A percentile compares a stretch with the other conserved stretches of the same genome.
Conservation (phyloP, 257 asterid species). For the Schizonepeta tenuifolia region DNA sequence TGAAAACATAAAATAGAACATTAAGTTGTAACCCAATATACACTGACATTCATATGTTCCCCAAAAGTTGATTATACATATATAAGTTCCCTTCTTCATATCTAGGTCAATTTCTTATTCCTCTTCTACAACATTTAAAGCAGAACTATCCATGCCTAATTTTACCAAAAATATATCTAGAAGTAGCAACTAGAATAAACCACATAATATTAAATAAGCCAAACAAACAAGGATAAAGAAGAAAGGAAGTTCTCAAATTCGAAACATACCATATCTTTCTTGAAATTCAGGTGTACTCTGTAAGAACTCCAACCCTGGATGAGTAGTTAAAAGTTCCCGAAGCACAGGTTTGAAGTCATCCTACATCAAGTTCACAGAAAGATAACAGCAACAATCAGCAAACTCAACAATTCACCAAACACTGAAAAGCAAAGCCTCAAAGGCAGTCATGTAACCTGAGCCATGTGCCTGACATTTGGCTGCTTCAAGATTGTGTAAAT, state of each 20-base stretch:
- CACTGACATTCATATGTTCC: too few relatives aligned
- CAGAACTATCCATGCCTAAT: neutral
- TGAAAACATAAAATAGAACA: too few relatives aligned
- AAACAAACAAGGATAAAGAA: slow-evolving; percentile 18
- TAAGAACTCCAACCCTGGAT: slow-evolving; percentile 98
- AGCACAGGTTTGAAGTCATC: slow-evolving; percentile 94
- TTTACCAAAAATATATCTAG: slow-evolving; percentile 18
- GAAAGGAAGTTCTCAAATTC: slow-evolving; percentile 29
- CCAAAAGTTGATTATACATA: too few relatives aligned
- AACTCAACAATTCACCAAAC: slow-evolving; percentile 6
- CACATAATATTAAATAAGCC: slow-evolving; percentile 1
- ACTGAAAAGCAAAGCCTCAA: slow-evolving; percentile 21
- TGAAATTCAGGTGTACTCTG: slow-evolving; percentile 99
- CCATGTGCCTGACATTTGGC: slow-evolving; percentile 57
- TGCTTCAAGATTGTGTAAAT: slow-evolving; percentile 75
- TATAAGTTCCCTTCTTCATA: slow-evolving; percentile 1
- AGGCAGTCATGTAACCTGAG: slow-evolving; percentile 54
- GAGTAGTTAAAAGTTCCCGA: slow-evolving; percentile 93
- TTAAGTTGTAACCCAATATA: too few relatives aligned
- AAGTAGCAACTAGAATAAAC: slow-evolving; percentile 4
- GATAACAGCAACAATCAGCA: slow-evolving; percentile 25
- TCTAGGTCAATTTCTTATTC: slow-evolving; percentile 4
- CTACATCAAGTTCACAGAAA: slow-evolving; percentile 45
- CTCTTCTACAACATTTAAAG: slow-evolving; percentile 4
- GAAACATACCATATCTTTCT: slow-evolving; percentile 91